phyloP scores from a whole-genome alignment of 2,329 filamentous ascomycete species.

The Neonectria ditissima region DNA sequence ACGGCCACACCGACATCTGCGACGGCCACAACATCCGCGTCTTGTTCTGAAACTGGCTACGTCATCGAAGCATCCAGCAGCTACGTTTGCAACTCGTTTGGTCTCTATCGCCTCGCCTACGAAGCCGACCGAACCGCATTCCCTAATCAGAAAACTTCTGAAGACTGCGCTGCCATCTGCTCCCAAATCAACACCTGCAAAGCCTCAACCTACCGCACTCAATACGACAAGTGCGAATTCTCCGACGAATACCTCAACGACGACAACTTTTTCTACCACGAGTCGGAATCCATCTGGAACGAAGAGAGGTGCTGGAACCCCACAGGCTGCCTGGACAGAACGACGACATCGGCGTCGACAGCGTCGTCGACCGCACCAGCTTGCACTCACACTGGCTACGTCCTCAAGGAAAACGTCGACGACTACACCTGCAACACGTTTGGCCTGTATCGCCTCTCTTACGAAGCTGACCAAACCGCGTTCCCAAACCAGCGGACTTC shows the following conservation, averaged over 20 bases:
- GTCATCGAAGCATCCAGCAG: neutral
- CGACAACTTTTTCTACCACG: neutral
- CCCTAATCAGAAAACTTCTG: neutral
- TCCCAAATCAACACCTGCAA: neutral
- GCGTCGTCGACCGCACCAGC: neutral
- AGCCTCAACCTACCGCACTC: neutral
- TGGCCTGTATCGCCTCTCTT: neutral
- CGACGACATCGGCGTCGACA: neutral
- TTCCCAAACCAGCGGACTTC: constrained; percentile 4
- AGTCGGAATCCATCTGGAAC: neutral
- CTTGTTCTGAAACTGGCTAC: constrained; percentile 5
- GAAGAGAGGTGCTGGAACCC: constrained; percentile 1
- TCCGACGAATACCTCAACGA: neutral
- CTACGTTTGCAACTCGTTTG: neutral
- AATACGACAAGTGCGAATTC: constrained; percentile 1
- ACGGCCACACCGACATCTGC: neutral
- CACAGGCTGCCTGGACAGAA: neutral
- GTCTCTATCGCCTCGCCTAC: neutral
- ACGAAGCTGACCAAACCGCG: constrained; percentile 1
- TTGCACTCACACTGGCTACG: too few relatives aligned
- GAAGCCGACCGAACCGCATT: neutral
- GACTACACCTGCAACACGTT: neutral
- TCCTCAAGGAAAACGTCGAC: too few relatives aligned
- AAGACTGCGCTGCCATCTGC: neutral
- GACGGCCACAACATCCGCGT: too few relatives aligned